phyloP scores from a whole-genome alignment of 2,329 filamentous ascomycete species.

The Phialophora expanda region DNA sequence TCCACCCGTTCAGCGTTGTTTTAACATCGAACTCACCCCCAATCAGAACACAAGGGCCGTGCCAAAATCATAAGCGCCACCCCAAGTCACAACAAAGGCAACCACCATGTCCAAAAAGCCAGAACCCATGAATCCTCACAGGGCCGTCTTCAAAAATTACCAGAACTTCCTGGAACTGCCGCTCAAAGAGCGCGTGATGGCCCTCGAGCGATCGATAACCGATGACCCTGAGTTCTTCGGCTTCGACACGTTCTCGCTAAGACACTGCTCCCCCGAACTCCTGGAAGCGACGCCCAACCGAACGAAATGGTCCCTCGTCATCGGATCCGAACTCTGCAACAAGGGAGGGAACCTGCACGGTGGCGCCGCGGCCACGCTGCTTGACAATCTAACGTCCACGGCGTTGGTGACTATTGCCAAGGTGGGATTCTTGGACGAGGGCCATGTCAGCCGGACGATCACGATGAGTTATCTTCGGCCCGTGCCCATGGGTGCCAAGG shows the following conservation, averaged over 20 bases:
- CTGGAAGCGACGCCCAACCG: constrained; percentile 27
- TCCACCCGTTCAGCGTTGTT: neutral
- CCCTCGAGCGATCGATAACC: constrained; percentile 22
- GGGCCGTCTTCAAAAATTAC: constrained; percentile 16
- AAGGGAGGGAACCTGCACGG: constrained; percentile 36
- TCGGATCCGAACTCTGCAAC: constrained; percentile 33
- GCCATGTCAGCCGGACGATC: constrained; percentile 43
- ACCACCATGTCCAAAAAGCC: constrained; percentile 16
- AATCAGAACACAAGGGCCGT: neutral
- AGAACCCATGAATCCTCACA: constrained; percentile 15
- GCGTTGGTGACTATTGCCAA: constrained; percentile 62
- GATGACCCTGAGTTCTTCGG: constrained; percentile 30
- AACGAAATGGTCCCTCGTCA: constrained; percentile 31
- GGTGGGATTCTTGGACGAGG: constrained; percentile 65
- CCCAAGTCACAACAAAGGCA: no score
- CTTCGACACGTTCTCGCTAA: constrained; percentile 31
- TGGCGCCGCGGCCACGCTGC: constrained; percentile 65
- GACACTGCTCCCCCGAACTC: constrained; percentile 12
- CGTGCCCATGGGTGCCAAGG: constrained; percentile 29
- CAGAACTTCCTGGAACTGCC: constrained; percentile 16
- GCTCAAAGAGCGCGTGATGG: constrained; percentile 29
- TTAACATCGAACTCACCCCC: neutral
- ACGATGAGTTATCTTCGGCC: constrained; percentile 35
- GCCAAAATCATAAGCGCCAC: no score
- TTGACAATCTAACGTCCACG: constrained; percentile 69